These are phyloP conservation scores for Chamaenerion angustifolium DNA, from an alignment of 345 rosid species.

Conservation along the genomic window DNA sequence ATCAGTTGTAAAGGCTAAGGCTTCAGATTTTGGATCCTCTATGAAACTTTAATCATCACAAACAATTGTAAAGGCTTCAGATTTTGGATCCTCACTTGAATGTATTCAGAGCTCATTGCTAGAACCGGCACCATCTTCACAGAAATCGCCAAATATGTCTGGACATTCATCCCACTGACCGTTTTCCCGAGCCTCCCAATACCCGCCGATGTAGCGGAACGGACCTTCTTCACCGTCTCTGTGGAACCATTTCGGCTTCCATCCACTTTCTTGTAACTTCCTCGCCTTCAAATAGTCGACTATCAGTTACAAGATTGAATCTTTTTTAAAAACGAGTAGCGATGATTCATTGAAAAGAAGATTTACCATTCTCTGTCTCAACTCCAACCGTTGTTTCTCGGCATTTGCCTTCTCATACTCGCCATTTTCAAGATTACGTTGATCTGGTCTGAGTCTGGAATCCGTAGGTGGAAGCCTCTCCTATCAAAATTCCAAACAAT, in stretches of 20 bases:
- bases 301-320: background rate
- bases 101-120: conserved; percentile 12
- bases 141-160: conserved; percentile 65
- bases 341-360: background rate
- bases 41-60: too few species aligned
- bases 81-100: conserved; percentile 11
- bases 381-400: conserved; percentile 86
- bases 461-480: conserved; percentile 92
- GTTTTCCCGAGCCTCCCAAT: conserved; percentile 74
- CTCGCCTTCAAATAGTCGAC: conserved; percentile 36
- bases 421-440: conserved; percentile 89
- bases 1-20: too few species aligned
- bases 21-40: too few species aligned
- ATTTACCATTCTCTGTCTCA: conserved; percentile 85
- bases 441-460: conserved; percentile 95
- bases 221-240: conserved; percentile 45
- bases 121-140: conserved; percentile 26
- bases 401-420: conserved; percentile 89
- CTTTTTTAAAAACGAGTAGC: background rate
- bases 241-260: conserved; percentile 85
- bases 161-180: conserved; percentile 68
- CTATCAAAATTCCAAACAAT: too few species aligned
- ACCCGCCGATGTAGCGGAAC: conserved; percentile 62
- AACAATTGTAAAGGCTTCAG: too few species aligned
- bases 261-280: conserved; percentile 78